Evolutionary conservation across 2,329 filamentous ascomycete species (phyloP).

Genomic region (Lojkania enalia): DNA sequence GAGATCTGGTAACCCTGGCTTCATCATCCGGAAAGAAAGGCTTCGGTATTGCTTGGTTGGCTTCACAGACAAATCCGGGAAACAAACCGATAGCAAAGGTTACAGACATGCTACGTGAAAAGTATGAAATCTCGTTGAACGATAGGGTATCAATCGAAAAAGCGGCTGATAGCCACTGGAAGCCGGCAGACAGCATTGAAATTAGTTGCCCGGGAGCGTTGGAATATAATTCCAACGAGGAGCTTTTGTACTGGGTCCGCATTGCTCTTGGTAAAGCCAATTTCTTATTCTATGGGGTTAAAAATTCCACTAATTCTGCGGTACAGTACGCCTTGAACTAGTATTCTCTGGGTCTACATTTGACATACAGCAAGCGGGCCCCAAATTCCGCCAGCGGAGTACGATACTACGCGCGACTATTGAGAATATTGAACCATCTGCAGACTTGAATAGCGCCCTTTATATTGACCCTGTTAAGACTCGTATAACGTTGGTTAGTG

Average conservation of each 20-base stretch:
- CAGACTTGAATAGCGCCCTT: conserved; percentile 28
- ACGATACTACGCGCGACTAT: conserved; percentile 61
- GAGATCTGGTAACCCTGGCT: conserved; percentile 61
- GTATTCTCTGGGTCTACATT: conserved; percentile 72
- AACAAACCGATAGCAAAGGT: conserved; percentile 57
- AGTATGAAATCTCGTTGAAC: conserved; percentile 68
- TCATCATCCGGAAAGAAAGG: conserved; percentile 49
- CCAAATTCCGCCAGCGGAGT: conserved; percentile 57
- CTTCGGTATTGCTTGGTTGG: conserved; percentile 65
- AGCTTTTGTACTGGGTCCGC: conserved; percentile 32
- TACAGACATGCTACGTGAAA: conserved; percentile 72
- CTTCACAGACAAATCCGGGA: conserved; percentile 49
- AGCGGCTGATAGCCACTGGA: conserved; percentile 45
- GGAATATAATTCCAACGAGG: neutral
- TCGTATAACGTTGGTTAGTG: conserved; percentile 19
- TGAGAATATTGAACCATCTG: conserved; percentile 54
- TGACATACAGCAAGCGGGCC: conserved; percentile 55
- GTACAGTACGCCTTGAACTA: conserved; percentile 64
- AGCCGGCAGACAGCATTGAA: conserved; percentile 34
- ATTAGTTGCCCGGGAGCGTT: conserved; percentile 25
- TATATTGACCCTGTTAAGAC: conserved; percentile 36
- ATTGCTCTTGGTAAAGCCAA: conserved; percentile 35
- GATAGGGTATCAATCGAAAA: conserved; percentile 60
- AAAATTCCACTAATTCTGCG: neutral
- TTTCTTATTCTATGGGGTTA: neutral